Evolutionary conservation across 768 basidiomycete genomes (phyloP).

Genomic region (Boletus reticuloceps): DNA sequence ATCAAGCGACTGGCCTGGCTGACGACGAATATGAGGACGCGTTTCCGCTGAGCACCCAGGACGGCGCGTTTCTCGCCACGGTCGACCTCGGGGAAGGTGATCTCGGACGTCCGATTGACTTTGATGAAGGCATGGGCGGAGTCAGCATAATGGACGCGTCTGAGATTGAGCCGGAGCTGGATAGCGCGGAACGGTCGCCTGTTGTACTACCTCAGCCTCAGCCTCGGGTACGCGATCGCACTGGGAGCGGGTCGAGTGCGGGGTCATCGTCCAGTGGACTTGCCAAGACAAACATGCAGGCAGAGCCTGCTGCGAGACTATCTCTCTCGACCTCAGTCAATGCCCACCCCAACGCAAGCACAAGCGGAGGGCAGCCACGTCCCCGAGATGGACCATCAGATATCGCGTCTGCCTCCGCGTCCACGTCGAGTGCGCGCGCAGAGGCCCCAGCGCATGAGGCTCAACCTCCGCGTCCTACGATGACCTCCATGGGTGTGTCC

Average conservation of each 20-base stretch:
- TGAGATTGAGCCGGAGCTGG: neutral
- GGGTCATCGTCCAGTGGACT: neutral
- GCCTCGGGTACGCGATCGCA: slow-evolving; percentile 8
- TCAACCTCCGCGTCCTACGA: neutral
- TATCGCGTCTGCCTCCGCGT: neutral
- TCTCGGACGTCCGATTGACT: slow-evolving; percentile 37
- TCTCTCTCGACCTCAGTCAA: no score
- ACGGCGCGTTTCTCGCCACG: slow-evolving; percentile 61
- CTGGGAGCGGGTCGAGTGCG: neutral
- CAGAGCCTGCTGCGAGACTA: neutral
- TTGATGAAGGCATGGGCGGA: slow-evolving; percentile 34
- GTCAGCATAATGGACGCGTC: slow-evolving; percentile 10
- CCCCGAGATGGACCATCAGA: neutral
- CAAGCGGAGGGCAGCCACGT: neutral
- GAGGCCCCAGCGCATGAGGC: neutral
- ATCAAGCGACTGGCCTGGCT: slow-evolving; percentile 22
- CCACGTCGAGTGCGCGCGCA: neutral
- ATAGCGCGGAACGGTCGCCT: neutral
- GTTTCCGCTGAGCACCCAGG: slow-evolving; percentile 59
- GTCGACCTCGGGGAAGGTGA: slow-evolving; percentile 52
- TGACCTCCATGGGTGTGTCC: slow-evolving; percentile 45
- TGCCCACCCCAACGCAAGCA: neutral
- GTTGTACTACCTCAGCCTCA: neutral
- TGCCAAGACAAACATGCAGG: neutral
- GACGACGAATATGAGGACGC: slow-evolving; percentile 28